Conservation (phyloP, 257 asterid genomes). For the Scutellaria barbata region DNA sequence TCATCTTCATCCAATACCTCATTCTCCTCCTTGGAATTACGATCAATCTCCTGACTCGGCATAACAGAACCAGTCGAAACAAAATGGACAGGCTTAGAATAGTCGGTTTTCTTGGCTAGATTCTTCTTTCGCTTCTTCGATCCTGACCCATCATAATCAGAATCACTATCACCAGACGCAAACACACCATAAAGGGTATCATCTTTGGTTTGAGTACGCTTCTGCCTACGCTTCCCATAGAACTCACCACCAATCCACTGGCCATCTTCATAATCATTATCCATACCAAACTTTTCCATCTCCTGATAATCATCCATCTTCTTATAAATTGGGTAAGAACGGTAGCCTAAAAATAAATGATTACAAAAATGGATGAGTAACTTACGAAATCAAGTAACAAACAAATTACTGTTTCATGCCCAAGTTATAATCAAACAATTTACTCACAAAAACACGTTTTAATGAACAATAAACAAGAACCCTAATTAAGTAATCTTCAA, state of each 20-base stretch:
- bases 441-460: background rate
- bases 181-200: constrained; percentile 80
- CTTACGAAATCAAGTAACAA: background rate
- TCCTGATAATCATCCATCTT: constrained; percentile 84
- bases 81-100: constrained; percentile 75
- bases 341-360: constrained; percentile 17
- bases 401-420: background rate
- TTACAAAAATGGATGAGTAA: background rate
- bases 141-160: constrained; percentile 68
- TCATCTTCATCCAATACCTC: constrained; percentile 43
- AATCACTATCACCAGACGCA: constrained; percentile 75
- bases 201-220: constrained; percentile 70
- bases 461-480: background rate
- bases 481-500: background rate
- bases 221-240: constrained; percentile 60
- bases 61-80: constrained; percentile 65
- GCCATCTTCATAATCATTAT: constrained; percentile 77
- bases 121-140: constrained; percentile 72
- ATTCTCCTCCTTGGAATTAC: constrained; percentile 50
- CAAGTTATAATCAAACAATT: constrained; percentile 22
- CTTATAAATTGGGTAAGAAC: constrained; percentile 1
- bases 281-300: constrained; percentile 80
- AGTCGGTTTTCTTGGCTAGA: constrained; percentile 54
- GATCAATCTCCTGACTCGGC: constrained; percentile 72
- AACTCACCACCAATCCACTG: constrained; percentile 79